Percentiles rank a stretch among this genome's conserved stretches.
These are phyloP conservation scores for Stachybotrys chartarum DNA, from an alignment of 2,329 filamentous ascomycete genomes.

Conservation along the genomic window DNA sequence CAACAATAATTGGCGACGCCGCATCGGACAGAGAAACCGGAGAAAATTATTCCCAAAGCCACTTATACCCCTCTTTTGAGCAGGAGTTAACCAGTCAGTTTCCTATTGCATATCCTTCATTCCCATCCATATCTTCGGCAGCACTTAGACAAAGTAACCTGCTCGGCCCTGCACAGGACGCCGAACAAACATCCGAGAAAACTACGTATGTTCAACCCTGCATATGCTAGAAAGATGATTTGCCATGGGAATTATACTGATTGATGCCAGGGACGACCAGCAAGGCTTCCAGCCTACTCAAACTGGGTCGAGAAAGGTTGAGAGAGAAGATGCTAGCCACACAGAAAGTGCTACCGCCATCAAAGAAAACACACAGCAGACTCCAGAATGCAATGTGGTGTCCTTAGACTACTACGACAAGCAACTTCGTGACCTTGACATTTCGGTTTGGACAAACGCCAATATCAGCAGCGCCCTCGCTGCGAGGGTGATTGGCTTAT, in stretches of 20 bases:
- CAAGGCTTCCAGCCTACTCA: too few species aligned
- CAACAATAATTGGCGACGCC: too few species aligned
- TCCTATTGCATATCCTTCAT: background rate
- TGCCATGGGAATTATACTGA: too few species aligned
- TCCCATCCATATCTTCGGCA: background rate
- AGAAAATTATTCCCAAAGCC: too few species aligned
- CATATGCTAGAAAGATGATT: too few species aligned
- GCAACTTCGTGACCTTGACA: constrained; percentile 18
- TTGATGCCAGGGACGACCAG: too few species aligned
- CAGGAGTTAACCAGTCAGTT: background rate
- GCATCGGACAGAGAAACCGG: too few species aligned
- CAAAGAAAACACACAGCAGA: too few species aligned
- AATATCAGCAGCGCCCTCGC: constrained; percentile 19
- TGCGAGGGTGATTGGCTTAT: constrained; percentile 25
- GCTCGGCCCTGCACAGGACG: background rate
- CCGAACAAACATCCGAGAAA: background rate
- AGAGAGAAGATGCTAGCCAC: too few species aligned
- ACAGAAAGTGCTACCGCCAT: background rate
- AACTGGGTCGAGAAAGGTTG: too few species aligned
- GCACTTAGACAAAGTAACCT: background rate
- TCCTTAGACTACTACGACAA: constrained; percentile 9
- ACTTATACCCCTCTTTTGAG: background rate
- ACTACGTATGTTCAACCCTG: background rate
- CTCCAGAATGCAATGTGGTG: too few species aligned
- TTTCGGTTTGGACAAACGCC: constrained; percentile 27